These are phyloP conservation scores for Hamamelis virginiana DNA, from an alignment of 164 flowering plant species.

Conservation along the genomic window DNA sequence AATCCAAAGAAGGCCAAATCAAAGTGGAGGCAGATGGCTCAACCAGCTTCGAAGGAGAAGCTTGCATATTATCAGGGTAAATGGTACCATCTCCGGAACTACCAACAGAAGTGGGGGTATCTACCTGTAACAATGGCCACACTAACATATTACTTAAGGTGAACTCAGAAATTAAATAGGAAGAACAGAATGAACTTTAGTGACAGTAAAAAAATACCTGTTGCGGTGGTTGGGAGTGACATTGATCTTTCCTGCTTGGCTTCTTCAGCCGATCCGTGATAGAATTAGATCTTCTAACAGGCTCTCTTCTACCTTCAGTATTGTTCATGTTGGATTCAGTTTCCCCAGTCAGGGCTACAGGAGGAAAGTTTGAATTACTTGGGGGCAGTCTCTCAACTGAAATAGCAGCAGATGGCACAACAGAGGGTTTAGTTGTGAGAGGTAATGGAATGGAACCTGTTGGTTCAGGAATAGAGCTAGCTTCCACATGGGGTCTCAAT, in stretches of 20 bases:
- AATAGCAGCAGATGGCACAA: conserved; percentile 17
- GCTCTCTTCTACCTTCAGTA: conserved; percentile 34
- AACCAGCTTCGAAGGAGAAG: conserved; percentile 24
- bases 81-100: too few species aligned
- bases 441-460: conserved; percentile 19
- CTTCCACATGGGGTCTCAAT: conserved; percentile 28
- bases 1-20: conserved; percentile 17
- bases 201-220: conserved; percentile 43
- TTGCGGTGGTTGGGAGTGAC: conserved; percentile 28
- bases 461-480: conserved; percentile 18
- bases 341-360: conserved; percentile 30
- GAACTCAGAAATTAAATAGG: background rate
- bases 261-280: conserved; percentile 49
- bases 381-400: conserved; percentile 15
- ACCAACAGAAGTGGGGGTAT: too few species aligned
- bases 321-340: conserved; percentile 21
- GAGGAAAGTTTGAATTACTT: conserved; percentile 14
- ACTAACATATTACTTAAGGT: background rate
- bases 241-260: conserved; percentile 25
- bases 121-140: background rate
- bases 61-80: too few species aligned
- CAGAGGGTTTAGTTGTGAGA: conserved; percentile 21
- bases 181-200: background rate
- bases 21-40: conserved; percentile 25
- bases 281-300: conserved; percentile 48